These are phyloP conservation scores for Pseudoneurospora amorphoporcata DNA, from an alignment of 495 filamentous ascomycete genomes.

Conservation along the genomic window DNA sequence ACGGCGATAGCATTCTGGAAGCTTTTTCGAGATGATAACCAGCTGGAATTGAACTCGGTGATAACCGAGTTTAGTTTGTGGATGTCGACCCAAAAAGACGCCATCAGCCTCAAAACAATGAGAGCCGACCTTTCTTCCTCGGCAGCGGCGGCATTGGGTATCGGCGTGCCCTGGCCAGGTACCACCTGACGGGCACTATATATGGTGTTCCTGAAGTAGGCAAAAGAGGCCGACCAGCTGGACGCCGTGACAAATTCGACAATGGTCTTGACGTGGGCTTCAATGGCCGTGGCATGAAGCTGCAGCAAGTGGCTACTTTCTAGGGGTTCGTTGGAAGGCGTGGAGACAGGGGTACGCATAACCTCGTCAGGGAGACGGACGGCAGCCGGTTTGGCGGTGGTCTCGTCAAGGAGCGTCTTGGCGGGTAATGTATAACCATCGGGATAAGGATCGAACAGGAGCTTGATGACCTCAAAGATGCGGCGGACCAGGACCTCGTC, in stretches of 20 bases:
- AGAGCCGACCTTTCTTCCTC: conserved; percentile 44
- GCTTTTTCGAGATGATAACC: conserved; percentile 49
- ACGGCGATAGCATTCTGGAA: conserved; percentile 53
- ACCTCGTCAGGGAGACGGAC: conserved; percentile 23
- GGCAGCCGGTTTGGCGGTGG: conserved; percentile 21
- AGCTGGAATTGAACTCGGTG: conserved; percentile 52
- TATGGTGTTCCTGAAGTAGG: conserved; percentile 40
- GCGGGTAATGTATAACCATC: conserved; percentile 37
- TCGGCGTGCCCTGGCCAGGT: conserved; percentile 24
- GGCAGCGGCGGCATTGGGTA: conserved; percentile 29
- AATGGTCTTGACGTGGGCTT: conserved; percentile 38
- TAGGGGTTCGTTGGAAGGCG: conserved; percentile 32
- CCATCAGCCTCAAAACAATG: conserved; percentile 41
- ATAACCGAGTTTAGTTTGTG: conserved; percentile 49
- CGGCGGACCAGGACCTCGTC: conserved; percentile 29
- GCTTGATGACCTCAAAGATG: conserved; percentile 33
- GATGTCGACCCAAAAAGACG: conserved; percentile 49
- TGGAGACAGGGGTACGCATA: conserved; percentile 24
- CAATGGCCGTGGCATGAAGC: conserved; percentile 28
- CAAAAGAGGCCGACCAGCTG: conserved; percentile 47
- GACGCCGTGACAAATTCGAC: conserved; percentile 51
- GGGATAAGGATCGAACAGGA: conserved; percentile 35
- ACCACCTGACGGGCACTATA: conserved; percentile 36
- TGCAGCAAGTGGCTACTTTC: conserved; percentile 23
- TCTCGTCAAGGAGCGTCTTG: conserved; percentile 36